Conservation (phyloP, 2,329 filamentous ascomycete species). For the Aspergillus unguis region DNA sequence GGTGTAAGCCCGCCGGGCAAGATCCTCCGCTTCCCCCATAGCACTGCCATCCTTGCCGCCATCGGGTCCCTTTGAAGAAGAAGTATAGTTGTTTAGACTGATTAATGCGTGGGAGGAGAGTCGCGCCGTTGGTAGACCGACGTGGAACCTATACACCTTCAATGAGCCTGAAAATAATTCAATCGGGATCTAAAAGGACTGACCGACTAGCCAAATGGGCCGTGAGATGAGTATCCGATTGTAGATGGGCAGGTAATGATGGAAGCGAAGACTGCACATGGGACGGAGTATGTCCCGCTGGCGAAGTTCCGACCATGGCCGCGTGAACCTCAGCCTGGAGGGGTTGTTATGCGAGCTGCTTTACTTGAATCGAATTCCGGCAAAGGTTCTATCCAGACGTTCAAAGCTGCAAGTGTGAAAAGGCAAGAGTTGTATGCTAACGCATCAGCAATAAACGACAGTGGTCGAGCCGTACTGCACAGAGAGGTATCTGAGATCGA, state of each 20-base stretch:
- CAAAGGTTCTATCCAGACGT: not conserved
- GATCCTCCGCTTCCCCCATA: constrained; percentile 86
- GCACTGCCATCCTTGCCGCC: constrained; percentile 88
- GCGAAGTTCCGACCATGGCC: constrained; percentile 40
- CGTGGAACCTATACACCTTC: constrained; percentile 72
- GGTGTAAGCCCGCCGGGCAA: constrained; percentile 81
- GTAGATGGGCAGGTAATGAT: constrained; percentile 70
- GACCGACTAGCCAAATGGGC: constrained; percentile 52
- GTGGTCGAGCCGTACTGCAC: not conserved
- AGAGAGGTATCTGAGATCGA: not conserved
- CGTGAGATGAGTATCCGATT: constrained; percentile 52
- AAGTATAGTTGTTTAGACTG: constrained; percentile 90
- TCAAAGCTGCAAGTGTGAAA: not conserved
- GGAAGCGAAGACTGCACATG: constrained; percentile 79
- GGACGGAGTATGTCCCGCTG: constrained; percentile 52
- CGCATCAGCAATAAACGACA: constrained; percentile 9
- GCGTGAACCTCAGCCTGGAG: constrained; percentile 12
- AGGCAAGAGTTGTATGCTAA: not conserved
- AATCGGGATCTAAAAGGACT: not conserved
- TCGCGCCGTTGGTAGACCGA: constrained; percentile 78
- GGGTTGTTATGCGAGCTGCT: not conserved
- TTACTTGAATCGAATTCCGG: too few species aligned
- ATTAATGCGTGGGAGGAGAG: constrained; percentile 91
- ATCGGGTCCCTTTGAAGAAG: constrained; percentile 82
- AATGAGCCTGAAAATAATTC: not conserved